These are phyloP conservation scores for Juncus effusus DNA, from an alignment of 176 grass and related monocot species.

Conservation along the genomic window DNA sequence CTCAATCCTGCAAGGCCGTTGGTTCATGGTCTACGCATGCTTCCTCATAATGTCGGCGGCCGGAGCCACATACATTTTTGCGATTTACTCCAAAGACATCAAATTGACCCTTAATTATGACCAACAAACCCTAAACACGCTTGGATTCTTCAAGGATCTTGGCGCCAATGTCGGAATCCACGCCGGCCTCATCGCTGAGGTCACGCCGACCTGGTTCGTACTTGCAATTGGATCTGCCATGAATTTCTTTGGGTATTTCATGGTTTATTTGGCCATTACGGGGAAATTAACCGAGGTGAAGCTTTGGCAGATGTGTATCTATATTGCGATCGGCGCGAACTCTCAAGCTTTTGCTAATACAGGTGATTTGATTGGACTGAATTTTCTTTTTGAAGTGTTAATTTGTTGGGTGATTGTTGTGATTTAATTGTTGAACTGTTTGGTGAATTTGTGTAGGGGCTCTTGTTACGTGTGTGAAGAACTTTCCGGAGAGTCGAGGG, in stretches of 20 bases:
- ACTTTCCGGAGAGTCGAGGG: slow-evolving; percentile 62
- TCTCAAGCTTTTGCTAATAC: slow-evolving; percentile 79
- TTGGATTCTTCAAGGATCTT: slow-evolving; percentile 82
- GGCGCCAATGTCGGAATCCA: slow-evolving; percentile 66
- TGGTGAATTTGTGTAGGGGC: neutral
- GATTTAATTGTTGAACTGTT: too few species aligned
- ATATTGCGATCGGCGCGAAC: slow-evolving; percentile 63
- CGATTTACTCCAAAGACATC: slow-evolving; percentile 63
- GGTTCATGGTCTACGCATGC: slow-evolving; percentile 76
- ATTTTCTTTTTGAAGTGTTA: too few species aligned
- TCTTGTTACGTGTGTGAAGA: slow-evolving; percentile 63
- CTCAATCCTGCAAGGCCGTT: slow-evolving; percentile 45
- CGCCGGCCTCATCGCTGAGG: slow-evolving; percentile 55
- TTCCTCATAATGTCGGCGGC: slow-evolving; percentile 38
- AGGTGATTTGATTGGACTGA: neutral
- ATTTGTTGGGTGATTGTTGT: too few species aligned
- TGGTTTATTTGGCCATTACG: slow-evolving; percentile 63
- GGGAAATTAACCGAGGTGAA: slow-evolving; percentile 28
- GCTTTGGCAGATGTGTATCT: slow-evolving; percentile 61
- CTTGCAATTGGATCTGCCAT: slow-evolving; percentile 49
- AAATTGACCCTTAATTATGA: slow-evolving; percentile 61
- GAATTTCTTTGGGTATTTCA: slow-evolving; percentile 74
- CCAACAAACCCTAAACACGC: slow-evolving; percentile 77
- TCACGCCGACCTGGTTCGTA: slow-evolving; percentile 55
- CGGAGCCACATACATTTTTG: slow-evolving; percentile 66